Evolutionary conservation across 1,284 basidiomycete species (phyloP).

Genomic region (Microbotryum intermedium): DNA sequence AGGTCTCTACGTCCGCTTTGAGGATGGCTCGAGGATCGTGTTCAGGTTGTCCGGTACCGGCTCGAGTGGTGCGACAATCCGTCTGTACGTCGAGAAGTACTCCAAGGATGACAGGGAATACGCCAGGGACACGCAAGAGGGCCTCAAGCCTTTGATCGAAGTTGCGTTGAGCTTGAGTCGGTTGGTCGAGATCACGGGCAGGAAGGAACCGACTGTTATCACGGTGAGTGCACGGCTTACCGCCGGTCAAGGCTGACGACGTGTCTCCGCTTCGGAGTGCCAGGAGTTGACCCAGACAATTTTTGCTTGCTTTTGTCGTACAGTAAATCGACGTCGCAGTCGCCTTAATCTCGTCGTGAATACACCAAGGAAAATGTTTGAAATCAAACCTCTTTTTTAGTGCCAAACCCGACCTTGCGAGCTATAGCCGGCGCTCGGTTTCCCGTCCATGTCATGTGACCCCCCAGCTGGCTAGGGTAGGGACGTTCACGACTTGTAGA

Average conservation of each 20-base stretch:
- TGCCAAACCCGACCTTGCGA: no score
- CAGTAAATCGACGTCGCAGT: no score
- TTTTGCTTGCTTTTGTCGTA: no score
- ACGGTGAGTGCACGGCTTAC: constrained; percentile 55
- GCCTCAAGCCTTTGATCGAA: constrained; percentile 89
- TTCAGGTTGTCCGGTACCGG: constrained; percentile 95
- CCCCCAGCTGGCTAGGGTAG: no score
- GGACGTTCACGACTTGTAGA: no score
- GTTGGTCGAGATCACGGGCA: constrained; percentile 73
- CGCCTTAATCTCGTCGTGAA: no score
- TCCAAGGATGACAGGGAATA: constrained; percentile 71
- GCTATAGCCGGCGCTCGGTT: no score
- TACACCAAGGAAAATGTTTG: no score
- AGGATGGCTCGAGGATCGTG: constrained; percentile 85
- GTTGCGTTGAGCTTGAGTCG: constrained; percentile 77
- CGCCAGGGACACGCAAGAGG: constrained; percentile 67
- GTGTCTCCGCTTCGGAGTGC: no score
- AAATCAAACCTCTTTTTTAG: no score
- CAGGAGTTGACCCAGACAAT: no score
- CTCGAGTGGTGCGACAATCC: constrained; percentile 77
- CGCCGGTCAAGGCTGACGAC: neutral
- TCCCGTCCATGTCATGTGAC: no score
- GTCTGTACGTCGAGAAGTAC: constrained; percentile 57
- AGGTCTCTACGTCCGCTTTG: constrained; percentile 85
- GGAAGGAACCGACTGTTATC: constrained; percentile 90